Base-by-base conservation (phyloP, 2,329 filamentous ascomycete species). In the Epichloe aotearoae region DNA sequence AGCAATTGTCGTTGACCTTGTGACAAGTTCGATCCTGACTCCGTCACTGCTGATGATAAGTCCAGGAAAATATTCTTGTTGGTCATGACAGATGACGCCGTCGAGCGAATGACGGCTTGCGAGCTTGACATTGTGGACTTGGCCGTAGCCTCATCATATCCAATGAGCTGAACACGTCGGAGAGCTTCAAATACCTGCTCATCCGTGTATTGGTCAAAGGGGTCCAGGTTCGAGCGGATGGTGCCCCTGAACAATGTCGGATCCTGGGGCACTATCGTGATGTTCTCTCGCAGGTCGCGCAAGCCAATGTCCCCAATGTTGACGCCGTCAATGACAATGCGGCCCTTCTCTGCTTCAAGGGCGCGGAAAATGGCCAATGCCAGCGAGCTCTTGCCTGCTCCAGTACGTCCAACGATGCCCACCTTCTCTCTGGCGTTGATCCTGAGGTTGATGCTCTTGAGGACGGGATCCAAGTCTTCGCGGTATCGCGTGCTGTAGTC, bases 221-320 rank as follows among this genome's bases (percentile, higher is more conserved):
- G 93, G 65, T 98, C 93, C 20, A 98, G 76, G 63, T 98, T 98
- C 64, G 75, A 89, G 55, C 91, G 81, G 55, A 97, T 86, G 0
- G 90, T 96, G 56, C 91, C 91, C 14, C 83, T 90, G 69, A 97
- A 97, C 1, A 97, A 75, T 0, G 91, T 97, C 50, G 88, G 93
- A 63, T 98, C 93, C 71, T 98, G 93, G 30, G 93, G 93, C 52
- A 98, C 93, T 67, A 98, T 97, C 0, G 94, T 96, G 60, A 98
- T 94, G 45, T 87, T 84, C 69, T 95, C 86, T 50, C 93, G 86
- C 59, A 98, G 73, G 67, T 97, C 91, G 56, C 88, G 86, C n/a
- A 98, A 77, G 6, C 93, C 93, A 56, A 98, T 96, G 55, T 76
- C 73, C 47, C 88, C 83, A 62, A 97, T 88, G 61, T 97, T 88